Evolutionary conservation across 2,329 filamentous ascomycete genomes (phyloP).

Genomic region (Beauveria asiatica): DNA sequence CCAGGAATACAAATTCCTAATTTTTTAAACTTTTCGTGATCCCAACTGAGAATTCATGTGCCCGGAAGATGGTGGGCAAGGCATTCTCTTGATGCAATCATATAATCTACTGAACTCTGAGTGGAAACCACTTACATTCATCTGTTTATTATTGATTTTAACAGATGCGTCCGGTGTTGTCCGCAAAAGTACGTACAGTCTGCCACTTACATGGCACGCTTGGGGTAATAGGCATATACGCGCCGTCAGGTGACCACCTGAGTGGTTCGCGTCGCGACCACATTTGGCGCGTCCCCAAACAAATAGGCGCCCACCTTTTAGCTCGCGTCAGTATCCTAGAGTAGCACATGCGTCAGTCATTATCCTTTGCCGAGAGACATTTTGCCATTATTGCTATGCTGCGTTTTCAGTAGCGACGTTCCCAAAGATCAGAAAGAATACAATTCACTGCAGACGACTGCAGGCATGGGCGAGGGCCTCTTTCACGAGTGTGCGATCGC

Average conservation of each 20-base stretch:
- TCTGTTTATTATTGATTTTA: too few relatives aligned
- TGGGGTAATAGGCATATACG: not conserved
- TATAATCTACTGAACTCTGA: too few relatives aligned
- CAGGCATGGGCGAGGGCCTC: conserved; percentile 25
- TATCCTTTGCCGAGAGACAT: not conserved
- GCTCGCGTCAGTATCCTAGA: not conserved
- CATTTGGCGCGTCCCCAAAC: conserved; percentile 6
- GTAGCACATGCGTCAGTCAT: not conserved
- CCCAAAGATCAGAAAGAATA: too few relatives aligned
- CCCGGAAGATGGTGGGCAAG: too few relatives aligned
- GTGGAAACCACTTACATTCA: too few relatives aligned
- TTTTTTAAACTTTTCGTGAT: not conserved
- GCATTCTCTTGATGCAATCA: too few relatives aligned
- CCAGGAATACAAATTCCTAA: conserved; percentile 3
- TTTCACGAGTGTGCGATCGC: conserved; percentile 37
- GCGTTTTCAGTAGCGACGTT: not conserved
- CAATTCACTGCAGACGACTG: not conserved
- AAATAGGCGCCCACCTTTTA: conserved; percentile 12
- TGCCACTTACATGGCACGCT: not conserved
- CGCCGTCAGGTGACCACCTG: conserved; percentile 28
- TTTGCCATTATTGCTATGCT: not conserved
- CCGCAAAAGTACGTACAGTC: too few relatives aligned
- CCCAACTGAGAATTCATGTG: too few relatives aligned
- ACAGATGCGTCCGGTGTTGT: too few relatives aligned
- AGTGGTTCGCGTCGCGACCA: conserved; percentile 26